A percentile compares a stretch with the other conserved stretches of the same genome.
Evolutionary conservation across 2,329 filamentous ascomycete species (phyloP).

Genomic region (Colletotrichum falcatum): DNA sequence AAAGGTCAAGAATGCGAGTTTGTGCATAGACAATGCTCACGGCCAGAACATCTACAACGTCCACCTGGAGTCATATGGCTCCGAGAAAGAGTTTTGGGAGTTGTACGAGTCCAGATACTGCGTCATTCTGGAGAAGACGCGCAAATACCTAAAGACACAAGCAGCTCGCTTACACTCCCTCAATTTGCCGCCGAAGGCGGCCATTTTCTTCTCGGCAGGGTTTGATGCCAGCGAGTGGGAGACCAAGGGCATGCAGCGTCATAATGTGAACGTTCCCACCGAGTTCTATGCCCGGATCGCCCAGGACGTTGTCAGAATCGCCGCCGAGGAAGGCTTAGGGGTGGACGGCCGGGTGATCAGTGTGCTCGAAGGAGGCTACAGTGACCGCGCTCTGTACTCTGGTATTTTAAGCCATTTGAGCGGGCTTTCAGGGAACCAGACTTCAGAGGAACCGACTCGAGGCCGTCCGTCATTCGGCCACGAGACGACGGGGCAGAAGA

Average conservation of each 20-base stretch:
- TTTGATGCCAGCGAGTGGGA: conserved; percentile 99
- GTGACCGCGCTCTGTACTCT: conserved; percentile 88
- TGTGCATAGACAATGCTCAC: conserved; percentile 95
- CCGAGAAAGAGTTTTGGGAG: conserved; percentile 86
- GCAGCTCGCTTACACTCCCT: conserved; percentile 71
- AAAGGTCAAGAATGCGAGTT: conserved; percentile 92
- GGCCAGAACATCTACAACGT: conserved; percentile 97
- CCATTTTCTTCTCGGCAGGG: conserved; percentile 94
- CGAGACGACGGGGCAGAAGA: conserved; percentile 71
- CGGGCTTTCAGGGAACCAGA: conserved; percentile 75
- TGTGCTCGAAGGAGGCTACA: conserved; percentile 96
- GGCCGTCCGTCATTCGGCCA: conserved; percentile 61
- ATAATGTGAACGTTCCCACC: conserved; percentile 95
- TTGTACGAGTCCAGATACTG: conserved; percentile 86
- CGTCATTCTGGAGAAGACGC: conserved; percentile 83
- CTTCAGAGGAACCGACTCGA: conserved; percentile 45
- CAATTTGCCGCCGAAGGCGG: conserved; percentile 78
- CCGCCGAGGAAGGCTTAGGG: conserved; percentile 80
- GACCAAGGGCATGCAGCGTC: conserved; percentile 90
- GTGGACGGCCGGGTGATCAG: conserved; percentile 91
- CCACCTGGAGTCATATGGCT: conserved; percentile 89
- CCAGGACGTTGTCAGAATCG: conserved; percentile 83
- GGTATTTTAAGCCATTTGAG: conserved; percentile 92
- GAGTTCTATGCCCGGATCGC: conserved; percentile 96
- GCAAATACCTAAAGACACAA: conserved; percentile 80